Percentiles rank a stretch among this genome's conserved stretches.
These are phyloP conservation scores for Sarocladium oryzae DNA, from an alignment of 2,329 filamentous ascomycete genomes.

Conservation along the genomic window DNA sequence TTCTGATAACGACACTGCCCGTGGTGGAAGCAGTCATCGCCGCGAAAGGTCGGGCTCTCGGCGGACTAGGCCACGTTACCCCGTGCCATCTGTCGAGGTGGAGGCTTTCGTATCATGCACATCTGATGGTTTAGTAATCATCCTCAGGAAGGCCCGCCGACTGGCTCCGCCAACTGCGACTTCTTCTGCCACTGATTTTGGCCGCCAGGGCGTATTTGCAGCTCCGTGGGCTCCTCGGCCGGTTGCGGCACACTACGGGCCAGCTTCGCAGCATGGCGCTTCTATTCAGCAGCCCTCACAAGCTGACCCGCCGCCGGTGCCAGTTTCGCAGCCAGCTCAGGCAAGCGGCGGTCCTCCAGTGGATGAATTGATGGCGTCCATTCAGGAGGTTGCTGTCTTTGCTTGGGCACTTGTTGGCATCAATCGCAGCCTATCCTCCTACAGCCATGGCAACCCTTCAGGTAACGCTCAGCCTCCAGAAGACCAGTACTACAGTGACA, in stretches of 20 bases:
- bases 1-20: neutral
- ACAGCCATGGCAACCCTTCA: slow-evolving; percentile 52
- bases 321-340: slow-evolving; percentile 32
- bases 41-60: neutral
- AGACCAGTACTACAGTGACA: neutral
- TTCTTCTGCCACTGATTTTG: slow-evolving; percentile 49
- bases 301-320: slow-evolving; percentile 38
- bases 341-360: slow-evolving; percentile 46
- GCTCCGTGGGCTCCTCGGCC: slow-evolving; percentile 73
- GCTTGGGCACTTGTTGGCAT: slow-evolving; percentile 78
- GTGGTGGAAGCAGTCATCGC: neutral
- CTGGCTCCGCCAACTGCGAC: slow-evolving; percentile 28
- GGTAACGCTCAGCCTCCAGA: slow-evolving; percentile 57
- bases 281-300: slow-evolving; percentile 27
- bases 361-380: slow-evolving; percentile 68
- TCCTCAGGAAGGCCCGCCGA: slow-evolving; percentile 63
- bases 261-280: neutral
- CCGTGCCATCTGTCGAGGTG: slow-evolving; percentile 55
- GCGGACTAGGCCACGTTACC: slow-evolving; percentile 7
- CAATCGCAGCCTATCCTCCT: slow-evolving; percentile 65
- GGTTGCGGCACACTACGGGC: slow-evolving; percentile 38
- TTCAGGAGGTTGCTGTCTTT: slow-evolving; percentile 81
- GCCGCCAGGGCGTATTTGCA: slow-evolving; percentile 64
- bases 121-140: slow-evolving; percentile 79
- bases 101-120: slow-evolving; percentile 90